Evolutionary conservation across 805 yeast species (phyloP), one percentile per base, ranked within the genome.

Genomic region (Kurtzmaniella cleridarum): DNA sequence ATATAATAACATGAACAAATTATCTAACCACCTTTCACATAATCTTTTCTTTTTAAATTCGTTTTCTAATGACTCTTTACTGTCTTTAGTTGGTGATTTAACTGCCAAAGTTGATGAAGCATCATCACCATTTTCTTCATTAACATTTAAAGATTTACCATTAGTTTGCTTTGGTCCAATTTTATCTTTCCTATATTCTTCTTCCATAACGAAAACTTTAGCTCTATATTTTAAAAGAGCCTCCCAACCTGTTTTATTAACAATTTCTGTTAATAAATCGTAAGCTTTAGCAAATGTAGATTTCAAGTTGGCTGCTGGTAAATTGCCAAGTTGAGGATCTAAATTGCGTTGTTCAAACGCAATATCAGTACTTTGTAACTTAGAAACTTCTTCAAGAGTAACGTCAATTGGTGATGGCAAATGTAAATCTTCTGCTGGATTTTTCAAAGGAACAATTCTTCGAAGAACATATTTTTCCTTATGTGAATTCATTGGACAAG

Each of bases 401-500:
- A 81, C 91, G 60, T 84, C 93, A 26, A 73, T 65, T 3, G 95
- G 93, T 31, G 82, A 66, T 0, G 95, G 95, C 31, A 85, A 66
- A 59, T 85, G 95, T 48, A 85, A 60, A 41, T 72, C 75, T 3
- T 76, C 78, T 14, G 67, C 54, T 13, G 69, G 69, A 12, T 62
- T 60, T 18, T 62, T 59, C 15, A 79, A 73, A 20, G 77, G 74
- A 9, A 76, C 75, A 3, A 81, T 71, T 50, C 93, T 66, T 53
- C 74, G 77, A 49, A 83, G 68, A 16, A 71, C 66, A 54, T 69
- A 84, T 45, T 75, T 75, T 49, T 84, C 93, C 53, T 78, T 81
- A 51, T 79, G 78, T 9, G 84, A 76, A 39, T 80, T 80, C 88
- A 85, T 83, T 17, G 95, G 95, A 52, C 90, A 83, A 12, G 91